phyloP scores from a whole-genome alignment of 768 basidiomycete species.

The Daedaleopsis sinensis region DNA sequence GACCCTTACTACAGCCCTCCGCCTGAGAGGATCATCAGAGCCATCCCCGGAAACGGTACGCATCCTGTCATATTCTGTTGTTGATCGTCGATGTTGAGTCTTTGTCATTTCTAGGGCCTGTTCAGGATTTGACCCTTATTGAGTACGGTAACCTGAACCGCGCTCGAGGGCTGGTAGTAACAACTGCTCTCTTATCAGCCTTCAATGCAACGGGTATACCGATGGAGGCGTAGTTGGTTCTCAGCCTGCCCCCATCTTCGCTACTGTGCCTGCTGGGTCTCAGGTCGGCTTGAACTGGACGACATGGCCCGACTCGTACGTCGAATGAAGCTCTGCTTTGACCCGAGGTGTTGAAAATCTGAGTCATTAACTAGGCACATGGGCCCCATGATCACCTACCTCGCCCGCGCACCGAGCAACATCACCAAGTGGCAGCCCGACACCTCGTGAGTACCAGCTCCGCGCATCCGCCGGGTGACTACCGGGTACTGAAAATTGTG shows the following conservation, averaged over 20 bases:
- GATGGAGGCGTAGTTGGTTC: conserved; percentile 33
- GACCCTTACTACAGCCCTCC: too few species aligned
- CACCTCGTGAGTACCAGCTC: conserved; percentile 34
- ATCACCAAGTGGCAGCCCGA: conserved; percentile 47
- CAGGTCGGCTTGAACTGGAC: conserved; percentile 45
- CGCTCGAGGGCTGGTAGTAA: too few species aligned
- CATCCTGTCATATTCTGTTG: too few species aligned
- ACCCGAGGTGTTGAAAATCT: conserved; percentile 11
- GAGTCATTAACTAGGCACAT: conserved; percentile 34
- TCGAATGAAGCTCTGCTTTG: neutral
- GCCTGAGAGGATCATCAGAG: too few species aligned
- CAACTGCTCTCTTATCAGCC: too few species aligned
- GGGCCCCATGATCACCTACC: conserved; percentile 50
- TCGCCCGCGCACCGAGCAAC: conserved; percentile 48
- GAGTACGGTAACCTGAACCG: too few species aligned
- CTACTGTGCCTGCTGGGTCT: conserved; percentile 45
- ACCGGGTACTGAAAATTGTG: too few species aligned
- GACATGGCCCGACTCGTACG: conserved; percentile 32
- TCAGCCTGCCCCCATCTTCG: conserved; percentile 42
- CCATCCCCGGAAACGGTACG: too few species aligned
- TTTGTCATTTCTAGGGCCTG: too few species aligned
- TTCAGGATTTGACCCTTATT: too few species aligned
- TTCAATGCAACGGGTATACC: conserved; percentile 36
- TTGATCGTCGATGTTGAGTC: too few species aligned
- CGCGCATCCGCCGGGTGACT: too few species aligned